Conservation (phyloP, 1,139 yeast species). For the Suhomyces terraborum region DNA sequence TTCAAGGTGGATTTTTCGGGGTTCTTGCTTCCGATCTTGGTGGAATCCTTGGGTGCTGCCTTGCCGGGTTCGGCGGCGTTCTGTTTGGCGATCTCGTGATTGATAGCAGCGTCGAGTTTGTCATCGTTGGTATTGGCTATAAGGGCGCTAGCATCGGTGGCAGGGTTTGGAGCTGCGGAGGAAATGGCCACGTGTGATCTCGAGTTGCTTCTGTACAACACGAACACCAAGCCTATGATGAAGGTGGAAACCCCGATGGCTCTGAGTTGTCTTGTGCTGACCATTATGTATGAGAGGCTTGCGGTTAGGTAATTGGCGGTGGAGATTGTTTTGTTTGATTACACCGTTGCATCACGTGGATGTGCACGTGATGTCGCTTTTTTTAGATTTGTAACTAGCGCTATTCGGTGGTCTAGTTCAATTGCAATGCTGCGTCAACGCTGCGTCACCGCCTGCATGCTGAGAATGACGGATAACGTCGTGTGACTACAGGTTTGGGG, state of each 20-base stretch:
- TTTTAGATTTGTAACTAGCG: too few relatives aligned
- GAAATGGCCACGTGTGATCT: conserved; percentile 6
- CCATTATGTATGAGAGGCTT: conserved; percentile 19
- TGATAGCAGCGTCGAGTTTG: conserved; percentile 43
- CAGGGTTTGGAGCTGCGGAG: conserved; percentile 3
- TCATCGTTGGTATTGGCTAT: conserved; percentile 40
- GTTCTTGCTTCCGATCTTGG: neutral
- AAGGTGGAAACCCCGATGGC: conserved; percentile 22
- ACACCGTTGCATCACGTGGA: neutral
- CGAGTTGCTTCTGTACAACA: conserved; percentile 18
- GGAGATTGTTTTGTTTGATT: too few relatives aligned
- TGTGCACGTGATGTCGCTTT: too few relatives aligned
- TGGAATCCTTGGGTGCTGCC: conserved; percentile 8
- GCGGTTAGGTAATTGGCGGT: too few relatives aligned
- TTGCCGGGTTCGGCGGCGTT: conserved; percentile 8
- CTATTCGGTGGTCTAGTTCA: too few relatives aligned
- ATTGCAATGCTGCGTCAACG: too few relatives aligned
- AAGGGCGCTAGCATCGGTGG: conserved; percentile 19
- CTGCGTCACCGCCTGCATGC: too few relatives aligned
- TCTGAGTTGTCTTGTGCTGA: conserved; percentile 23
- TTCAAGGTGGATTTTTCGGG: conserved; percentile 5
- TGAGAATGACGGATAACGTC: too few relatives aligned
- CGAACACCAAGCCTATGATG: conserved; percentile 18
- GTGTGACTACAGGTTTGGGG: too few relatives aligned
- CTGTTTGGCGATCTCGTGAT: conserved; percentile 37